Conservation (phyloP, 2,329 filamentous ascomycete species). For the Fusarium sp. region DNA sequence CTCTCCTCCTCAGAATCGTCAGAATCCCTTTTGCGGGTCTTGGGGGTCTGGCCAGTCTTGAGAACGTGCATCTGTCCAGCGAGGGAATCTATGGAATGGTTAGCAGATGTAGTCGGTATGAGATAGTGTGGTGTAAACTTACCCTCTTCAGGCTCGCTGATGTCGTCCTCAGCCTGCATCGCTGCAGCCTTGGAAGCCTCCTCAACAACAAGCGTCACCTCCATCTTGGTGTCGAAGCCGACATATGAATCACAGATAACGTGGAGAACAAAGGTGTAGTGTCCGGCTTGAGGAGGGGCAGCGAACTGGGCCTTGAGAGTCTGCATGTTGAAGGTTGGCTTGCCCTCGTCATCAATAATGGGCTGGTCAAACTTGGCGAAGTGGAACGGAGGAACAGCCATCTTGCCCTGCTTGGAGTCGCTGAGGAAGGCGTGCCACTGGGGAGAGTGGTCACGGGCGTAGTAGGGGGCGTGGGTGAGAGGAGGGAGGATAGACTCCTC, state of each 20-base stretch:
- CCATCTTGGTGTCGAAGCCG: slow-evolving; percentile 91
- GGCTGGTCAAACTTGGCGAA: slow-evolving; percentile 93
- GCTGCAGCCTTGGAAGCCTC: slow-evolving; percentile 86
- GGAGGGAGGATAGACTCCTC: slow-evolving; percentile 79
- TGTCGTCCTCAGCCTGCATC: slow-evolving; percentile 89
- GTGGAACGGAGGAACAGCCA: slow-evolving; percentile 96
- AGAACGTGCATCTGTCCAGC: slow-evolving; percentile 91
- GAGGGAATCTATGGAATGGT: slow-evolving; percentile 74
- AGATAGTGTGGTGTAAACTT: slow-evolving; percentile 50
- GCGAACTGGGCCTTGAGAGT: slow-evolving; percentile 98
- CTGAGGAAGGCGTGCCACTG: slow-evolving; percentile 95
- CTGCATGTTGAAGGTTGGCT: slow-evolving; percentile 93
- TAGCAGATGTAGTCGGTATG: slow-evolving; percentile 30
- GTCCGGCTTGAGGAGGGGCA: slow-evolving; percentile 88
- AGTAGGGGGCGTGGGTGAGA: slow-evolving; percentile 90
- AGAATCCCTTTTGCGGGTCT: slow-evolving; percentile 65
- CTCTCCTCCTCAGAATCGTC: slow-evolving; percentile 83
- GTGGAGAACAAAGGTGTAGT: slow-evolving; percentile 95
- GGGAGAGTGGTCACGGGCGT: slow-evolving; percentile 87
- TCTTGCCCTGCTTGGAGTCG: slow-evolving; percentile 93
- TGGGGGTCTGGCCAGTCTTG: slow-evolving; percentile 74
- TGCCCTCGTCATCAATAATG: slow-evolving; percentile 80
- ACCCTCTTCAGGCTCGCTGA: slow-evolving; percentile 98
- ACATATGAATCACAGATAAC: slow-evolving; percentile 95
- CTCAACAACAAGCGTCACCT: slow-evolving; percentile 89